Evolutionary conservation across 768 basidiomycete species (phyloP), one percentile per base, ranked within the genome.

Genomic region (Hortiboletus flavorubellus): DNA sequence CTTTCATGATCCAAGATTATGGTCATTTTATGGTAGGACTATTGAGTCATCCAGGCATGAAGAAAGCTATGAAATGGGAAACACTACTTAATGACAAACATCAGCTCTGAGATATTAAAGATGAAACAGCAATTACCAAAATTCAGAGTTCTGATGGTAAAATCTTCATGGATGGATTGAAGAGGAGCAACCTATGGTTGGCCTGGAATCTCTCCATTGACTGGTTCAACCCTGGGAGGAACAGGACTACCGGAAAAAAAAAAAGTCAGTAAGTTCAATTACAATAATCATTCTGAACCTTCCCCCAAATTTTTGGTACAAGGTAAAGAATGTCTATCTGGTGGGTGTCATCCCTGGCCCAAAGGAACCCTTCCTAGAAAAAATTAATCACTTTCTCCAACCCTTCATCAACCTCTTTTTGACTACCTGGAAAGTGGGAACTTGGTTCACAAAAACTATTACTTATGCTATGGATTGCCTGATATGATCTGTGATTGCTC

Each of bases 291-390:
- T 62, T 0, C 51, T 70, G 1, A 71, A 69, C 41, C 61, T 70
- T 2, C 69, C 64, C 8, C 62, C 46, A 1, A 49, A 49, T 26
- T 42, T 55, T 14, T 35, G 34, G 1, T 63, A 62, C 47, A 53
- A 51, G 43, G 4, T 55, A 0, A 65, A 76, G 40, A 76, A 80
- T 57, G 59, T 78, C 46, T 78, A 68, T 47, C 51, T 75, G 0
- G 68, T 65, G 0, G 74, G 68, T 0, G 51, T 76, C 35, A 72
- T 75, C 14, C 74, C 75, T 4, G 71, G 74, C 0, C 76, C 74
- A 0, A 53, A 60, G 5, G 67, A 76, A n/a, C 75, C 76, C 0
- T 53, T 29, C 3, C n/a, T 26, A 6, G 14, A 37, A 0, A 16
- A 37, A 5, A 26, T 75, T 4, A 75, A 78, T 30, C 69, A 73